A percentile compares a stretch with the other conserved stretches of the same genome.
Conservation (phyloP, 768 basidiomycete genomes). For the Mycena latifolia region DNA sequence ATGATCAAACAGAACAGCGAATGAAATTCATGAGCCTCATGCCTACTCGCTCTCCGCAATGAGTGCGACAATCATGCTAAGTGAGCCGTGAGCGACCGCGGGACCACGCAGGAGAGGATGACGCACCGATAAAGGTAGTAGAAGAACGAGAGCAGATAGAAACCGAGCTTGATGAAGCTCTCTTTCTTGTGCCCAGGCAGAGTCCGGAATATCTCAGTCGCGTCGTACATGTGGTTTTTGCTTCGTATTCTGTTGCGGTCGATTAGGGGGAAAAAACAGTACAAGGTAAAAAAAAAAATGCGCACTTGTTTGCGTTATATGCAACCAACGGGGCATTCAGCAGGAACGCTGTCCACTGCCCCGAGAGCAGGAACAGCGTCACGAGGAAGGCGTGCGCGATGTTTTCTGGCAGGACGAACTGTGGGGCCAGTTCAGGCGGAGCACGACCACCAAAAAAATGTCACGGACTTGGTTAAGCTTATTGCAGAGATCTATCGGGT, state of each 20-base stretch:
- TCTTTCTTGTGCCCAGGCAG: slow-evolving; percentile 95
- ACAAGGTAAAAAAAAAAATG: slow-evolving; percentile 26
- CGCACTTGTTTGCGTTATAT: slow-evolving; percentile 96
- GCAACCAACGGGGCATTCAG: slow-evolving; percentile 90
- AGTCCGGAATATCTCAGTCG: slow-evolving; percentile 98
- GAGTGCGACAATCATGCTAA: slow-evolving; percentile 88
- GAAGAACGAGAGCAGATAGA: slow-evolving; percentile 93
- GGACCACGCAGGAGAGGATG: background rate
- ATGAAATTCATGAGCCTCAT: slow-evolving; percentile 32
- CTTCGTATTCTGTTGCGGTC: slow-evolving; percentile 77
- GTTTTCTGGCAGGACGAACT: slow-evolving; percentile 99
- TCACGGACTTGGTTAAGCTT: slow-evolving; percentile 92
- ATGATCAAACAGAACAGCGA: slow-evolving; percentile 6
- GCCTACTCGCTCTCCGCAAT: slow-evolving; percentile 81
- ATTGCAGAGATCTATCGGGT: slow-evolving; percentile 99
- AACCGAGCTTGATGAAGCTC: slow-evolving; percentile 94
- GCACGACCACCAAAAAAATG: background rate
- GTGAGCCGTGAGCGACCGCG: background rate
- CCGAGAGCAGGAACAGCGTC: slow-evolving; percentile 90
- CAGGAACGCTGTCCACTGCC: slow-evolving; percentile 95
- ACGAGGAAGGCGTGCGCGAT: slow-evolving; percentile 94
- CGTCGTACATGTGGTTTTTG: slow-evolving; percentile 98
- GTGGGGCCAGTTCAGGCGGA: slow-evolving; percentile 8
- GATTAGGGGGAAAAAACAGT: slow-evolving; percentile 13
- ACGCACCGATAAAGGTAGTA: slow-evolving; percentile 91